Evolutionary conservation across 306 rosid genomes (phyloP), one percentile per base, ranked within the genome.

Genomic region (Ziziphus jujuba): DNA sequence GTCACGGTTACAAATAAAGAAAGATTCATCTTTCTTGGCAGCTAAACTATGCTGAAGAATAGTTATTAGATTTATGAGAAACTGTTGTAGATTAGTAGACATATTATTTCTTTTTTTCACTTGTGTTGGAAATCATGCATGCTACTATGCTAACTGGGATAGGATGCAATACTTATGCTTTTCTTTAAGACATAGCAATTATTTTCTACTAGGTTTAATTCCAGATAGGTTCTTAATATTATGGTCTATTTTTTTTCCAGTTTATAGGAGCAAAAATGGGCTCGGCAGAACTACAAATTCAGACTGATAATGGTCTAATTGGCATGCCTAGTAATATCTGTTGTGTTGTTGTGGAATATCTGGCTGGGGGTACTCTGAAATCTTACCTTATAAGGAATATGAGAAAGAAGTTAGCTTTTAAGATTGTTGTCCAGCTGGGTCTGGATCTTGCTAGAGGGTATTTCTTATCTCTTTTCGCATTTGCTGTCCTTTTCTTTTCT

Each of bases 371-470:
- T 61, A 67, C 89, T 25, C 79, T 93, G 59, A 93, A 93, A 77
- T 71, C 91, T 50, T 93, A 70, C 83, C 89, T 93, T 56, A 93
- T 93, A 67, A 93, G 90, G 80, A 93, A 93, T 81, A 77, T 95
- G 85, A 82, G 93, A 79, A 90, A 89, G 89, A 93, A 93, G 70
- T 81, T 93, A 80, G 87, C 97, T 69, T 93, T 90, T 67, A 90
- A 84, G 79, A 87, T 93, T 34, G 97, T 93, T 67, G 81, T 80
- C 79, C 98, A 93, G 89, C 79, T 93, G 75, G 97, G 90, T 55
- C 87, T 88, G 51, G 98, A 93, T 88, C 95, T 93, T 75, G 93
- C 98, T 38, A 81, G 98, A 85, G 98, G 98, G 98, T 93, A 90
- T 47, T 55, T 12, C 52, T 56, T 31, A 24, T 47, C 44, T 54